Percentiles rank a stretch among this genome's conserved stretches.
Evolutionary conservation across 2,329 filamentous ascomycete species (phyloP).

Genomic region (Trichophyton verrucosum): DNA sequence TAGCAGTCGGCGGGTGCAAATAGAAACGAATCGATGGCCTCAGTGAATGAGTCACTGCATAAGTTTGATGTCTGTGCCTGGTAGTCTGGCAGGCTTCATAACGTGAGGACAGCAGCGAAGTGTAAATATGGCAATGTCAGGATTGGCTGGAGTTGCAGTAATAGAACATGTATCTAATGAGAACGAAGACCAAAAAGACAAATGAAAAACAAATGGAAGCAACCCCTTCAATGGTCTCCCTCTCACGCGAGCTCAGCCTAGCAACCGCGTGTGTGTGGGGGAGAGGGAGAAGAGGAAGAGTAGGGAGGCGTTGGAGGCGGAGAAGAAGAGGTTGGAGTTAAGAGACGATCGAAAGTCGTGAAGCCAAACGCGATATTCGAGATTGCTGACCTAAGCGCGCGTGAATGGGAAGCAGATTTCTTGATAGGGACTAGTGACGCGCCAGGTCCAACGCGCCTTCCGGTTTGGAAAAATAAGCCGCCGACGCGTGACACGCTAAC

Average conservation of each 20-base stretch:
- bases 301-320: conserved; percentile 13
- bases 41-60: neutral
- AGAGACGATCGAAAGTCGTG: conserved; percentile 2
- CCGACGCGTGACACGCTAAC: conserved; percentile 6
- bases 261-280: neutral
- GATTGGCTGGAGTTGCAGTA: neutral
- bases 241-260: conserved; percentile 7
- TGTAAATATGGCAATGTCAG: neutral
- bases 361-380: neutral
- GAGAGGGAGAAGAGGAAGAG: conserved; percentile 8
- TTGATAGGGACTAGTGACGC: conserved; percentile 18
- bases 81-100: neutral
- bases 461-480: conserved; percentile 9
- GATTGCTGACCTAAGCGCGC: conserved; percentile 7
- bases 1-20: neutral
- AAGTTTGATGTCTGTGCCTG: neutral
- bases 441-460: conserved; percentile 27
- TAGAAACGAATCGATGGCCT: neutral
- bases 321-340: conserved; percentile 4
- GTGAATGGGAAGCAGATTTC: neutral
- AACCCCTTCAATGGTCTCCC: neutral
- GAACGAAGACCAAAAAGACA: neutral
- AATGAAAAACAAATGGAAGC: neutral
- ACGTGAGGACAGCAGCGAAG: neutral
- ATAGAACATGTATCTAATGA: neutral